A percentile compares a stretch with the other conserved stretches of the same genome.
Evolutionary conservation across 768 basidiomycete species (phyloP).

Genomic region (Coprinopsis strossmayeri): DNA sequence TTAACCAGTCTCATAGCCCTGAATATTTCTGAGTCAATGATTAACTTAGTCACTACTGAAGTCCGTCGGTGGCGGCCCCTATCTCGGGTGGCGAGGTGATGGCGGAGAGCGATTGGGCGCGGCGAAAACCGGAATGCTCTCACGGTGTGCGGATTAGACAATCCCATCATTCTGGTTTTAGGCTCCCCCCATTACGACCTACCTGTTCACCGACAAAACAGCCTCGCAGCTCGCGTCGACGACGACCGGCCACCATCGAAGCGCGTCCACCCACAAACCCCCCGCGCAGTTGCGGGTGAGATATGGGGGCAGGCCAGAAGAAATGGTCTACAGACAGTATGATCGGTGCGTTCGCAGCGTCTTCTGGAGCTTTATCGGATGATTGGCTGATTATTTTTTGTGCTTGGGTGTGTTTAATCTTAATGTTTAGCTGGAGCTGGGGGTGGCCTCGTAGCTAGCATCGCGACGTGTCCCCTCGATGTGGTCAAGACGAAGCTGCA

Average conservation of each 20-base stretch:
- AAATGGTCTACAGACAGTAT: conserved; percentile 77
- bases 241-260: conserved; percentile 14
- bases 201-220: too few species aligned
- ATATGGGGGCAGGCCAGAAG: conserved; percentile 48
- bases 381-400: too few species aligned
- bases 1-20: too few species aligned
- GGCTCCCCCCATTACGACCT: too few species aligned
- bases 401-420: background rate
- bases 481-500: conserved; percentile 97
- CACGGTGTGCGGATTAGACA: background rate
- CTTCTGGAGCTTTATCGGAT: too few species aligned
- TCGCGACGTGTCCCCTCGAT: conserved; percentile 95
- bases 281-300: conserved; percentile 59
- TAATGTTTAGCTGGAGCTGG: conserved; percentile 78
- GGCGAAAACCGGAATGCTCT: conserved; percentile 18
- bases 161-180: too few species aligned
- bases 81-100: background rate
- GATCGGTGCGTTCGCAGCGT: conserved; percentile 50
- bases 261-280: conserved; percentile 18
- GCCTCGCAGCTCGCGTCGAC: conserved; percentile 7
- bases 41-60: too few species aligned
- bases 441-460: conserved; percentile 85
- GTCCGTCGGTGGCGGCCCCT: too few species aligned
- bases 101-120: background rate
- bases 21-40: too few species aligned